Conservation (phyloP, 805 yeast species). For the Saccharomycopsis lassenensis region DNA sequence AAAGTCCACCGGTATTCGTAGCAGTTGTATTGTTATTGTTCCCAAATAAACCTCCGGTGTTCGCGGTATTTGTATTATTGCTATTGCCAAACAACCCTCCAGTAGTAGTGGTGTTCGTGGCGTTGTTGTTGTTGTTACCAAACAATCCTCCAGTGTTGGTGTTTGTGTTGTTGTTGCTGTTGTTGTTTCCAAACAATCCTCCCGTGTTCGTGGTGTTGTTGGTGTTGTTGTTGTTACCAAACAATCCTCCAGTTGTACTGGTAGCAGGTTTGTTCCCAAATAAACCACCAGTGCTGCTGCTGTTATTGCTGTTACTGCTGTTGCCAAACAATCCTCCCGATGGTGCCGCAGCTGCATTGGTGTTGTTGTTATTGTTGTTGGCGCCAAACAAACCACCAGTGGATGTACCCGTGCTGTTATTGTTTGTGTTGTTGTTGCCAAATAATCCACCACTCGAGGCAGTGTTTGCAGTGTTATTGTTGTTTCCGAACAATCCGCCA, state of each 20-base stretch:
- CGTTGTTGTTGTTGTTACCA: conserved; percentile 20
- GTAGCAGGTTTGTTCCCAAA: conserved; percentile 27
- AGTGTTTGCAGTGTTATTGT: conserved; percentile 14
- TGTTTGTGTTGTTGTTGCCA: conserved; percentile 29
- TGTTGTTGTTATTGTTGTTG: conserved; percentile 23
- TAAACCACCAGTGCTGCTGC: conserved; percentile 26
- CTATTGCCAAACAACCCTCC: conserved; percentile 19
- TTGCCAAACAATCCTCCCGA: conserved; percentile 27
- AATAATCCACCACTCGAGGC: conserved; percentile 29
- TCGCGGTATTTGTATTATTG: conserved; percentile 6
- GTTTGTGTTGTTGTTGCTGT: conserved; percentile 4
- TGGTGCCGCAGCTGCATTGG: conserved; percentile 25
- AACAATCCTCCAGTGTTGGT: conserved; percentile 22
- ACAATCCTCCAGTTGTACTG: conserved; percentile 27
- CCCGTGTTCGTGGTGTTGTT: conserved; percentile 13
- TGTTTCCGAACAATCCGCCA: conserved; percentile 24
- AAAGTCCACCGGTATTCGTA: too few relatives aligned
- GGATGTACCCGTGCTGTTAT: conserved; percentile 19
- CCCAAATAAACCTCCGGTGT: conserved; percentile 20
- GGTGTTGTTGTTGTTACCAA: conserved; percentile 26
- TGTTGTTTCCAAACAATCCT: conserved; percentile 16
- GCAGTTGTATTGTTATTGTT: conserved; percentile 3
- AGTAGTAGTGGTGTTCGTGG: conserved; percentile 5
- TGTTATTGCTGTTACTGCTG: conserved; percentile 25
- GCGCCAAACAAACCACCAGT: conserved; percentile 31